Base-by-base conservation (phyloP, 2,329 filamentous ascomycete species). In the Aspergillus texensis region DNA sequence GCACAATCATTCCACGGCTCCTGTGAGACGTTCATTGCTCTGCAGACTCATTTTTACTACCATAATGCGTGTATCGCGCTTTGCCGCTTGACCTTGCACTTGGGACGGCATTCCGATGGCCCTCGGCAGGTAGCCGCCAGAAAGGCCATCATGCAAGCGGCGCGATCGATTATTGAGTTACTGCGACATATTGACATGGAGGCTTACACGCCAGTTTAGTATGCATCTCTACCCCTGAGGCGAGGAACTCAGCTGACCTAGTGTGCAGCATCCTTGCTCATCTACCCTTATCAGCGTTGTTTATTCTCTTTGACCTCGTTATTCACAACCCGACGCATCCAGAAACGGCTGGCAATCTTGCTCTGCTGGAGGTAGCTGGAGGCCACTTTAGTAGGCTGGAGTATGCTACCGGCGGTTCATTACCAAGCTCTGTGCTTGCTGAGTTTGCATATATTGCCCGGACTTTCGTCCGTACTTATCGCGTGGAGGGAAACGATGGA, bases 381-480 rank as follows among this genome's bases (percentile, higher is more conserved):
- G 80, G 78, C 1, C 79, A 82, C 65, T 82, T 82, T 57, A 79
- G 77, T 56, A 71, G 78, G 16, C 70, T 83, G 3, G 81, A 82
- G 19, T 71, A 70, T 55, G 75, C 75, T 11, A 79, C 78, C 30
- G 72, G 70, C 2, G 77, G 78, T 1, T 70, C 71, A 2, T 67
- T 82, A 0, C 79, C 77, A 0, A 75, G 74, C 1, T 80, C 79
- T 3, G 66, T 82, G 6, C 67, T 82, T 1, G 70, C 77, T 6
- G 77, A 81, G 57, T 81, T 82, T 62, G 74, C 77, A 0, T 73
- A 80, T 60, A 78, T 82, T 36, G 80, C 80, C 0, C 71, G 79
- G 0, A 76, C 80, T 45, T 80, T 79, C 43, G 74, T 80, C 26
- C 39, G 19, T 19, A 41, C 39, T 10, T 41, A 41, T 41, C 39